Evolutionary conservation across 2,329 filamentous ascomycete species (phyloP).

Genomic region (Huntiella moniliformis): DNA sequence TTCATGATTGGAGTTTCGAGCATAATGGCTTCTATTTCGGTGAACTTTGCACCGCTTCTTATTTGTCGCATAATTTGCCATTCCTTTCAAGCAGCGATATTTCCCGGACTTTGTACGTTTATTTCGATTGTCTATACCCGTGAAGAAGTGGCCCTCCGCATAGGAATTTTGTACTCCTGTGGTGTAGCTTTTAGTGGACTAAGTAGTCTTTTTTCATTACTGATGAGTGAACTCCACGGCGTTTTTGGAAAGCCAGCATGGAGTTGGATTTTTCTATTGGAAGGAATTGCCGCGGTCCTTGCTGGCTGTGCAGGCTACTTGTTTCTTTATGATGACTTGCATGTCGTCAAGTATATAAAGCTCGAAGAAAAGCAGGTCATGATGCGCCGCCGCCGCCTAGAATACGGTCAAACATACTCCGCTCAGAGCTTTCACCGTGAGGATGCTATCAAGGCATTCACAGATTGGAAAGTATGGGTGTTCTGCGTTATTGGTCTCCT

Average conservation of each 20-base stretch:
- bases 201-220: neutral
- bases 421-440: neutral
- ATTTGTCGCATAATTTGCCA: too few species aligned
- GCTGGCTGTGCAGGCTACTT: neutral
- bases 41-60: too few species aligned
- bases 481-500: neutral
- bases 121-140: neutral
- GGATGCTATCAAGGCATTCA: neutral
- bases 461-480: slow-evolving; percentile 2
- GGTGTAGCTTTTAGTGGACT: neutral
- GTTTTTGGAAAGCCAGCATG: neutral
- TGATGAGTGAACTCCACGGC: neutral
- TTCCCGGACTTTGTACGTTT: neutral
- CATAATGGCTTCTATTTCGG: too few species aligned
- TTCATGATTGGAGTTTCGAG: too few species aligned
- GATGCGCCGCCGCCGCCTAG: neutral
- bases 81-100: neutral
- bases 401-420: neutral
- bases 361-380: neutral
- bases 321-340: neutral
- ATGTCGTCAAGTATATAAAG: neutral
- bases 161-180: neutral
- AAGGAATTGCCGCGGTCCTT: neutral
- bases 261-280: neutral
- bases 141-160: neutral